Evolutionary conservation across 163 green algal species (phyloP), one percentile per base, ranked within the genome.

Genomic region (Prototheca wickerhamii): DNA sequence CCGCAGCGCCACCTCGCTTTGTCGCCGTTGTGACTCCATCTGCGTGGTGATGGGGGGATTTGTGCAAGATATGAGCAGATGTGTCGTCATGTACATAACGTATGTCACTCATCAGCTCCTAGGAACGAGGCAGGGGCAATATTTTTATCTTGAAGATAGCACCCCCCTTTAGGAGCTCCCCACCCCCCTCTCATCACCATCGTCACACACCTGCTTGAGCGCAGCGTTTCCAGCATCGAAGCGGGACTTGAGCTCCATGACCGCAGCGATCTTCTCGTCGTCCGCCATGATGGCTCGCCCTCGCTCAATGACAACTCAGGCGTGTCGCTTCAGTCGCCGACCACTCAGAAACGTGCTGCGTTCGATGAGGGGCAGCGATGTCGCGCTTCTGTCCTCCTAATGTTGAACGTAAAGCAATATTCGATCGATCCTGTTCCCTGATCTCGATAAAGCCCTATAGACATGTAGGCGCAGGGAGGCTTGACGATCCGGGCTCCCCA

Each of bases 11-110:
- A 64, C 43, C 55, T 75, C 67, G 28, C 57, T 53, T 8, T 55
- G 37, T 3, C 72, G 70, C 54, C 58, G 52, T 53, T 75, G 67
- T 31, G 46, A 60, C 43, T 79, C 72, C 15, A 72, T 23, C 72
- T 79, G 63, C 66, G 43, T 1, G 44, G 3, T n/a, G n/a, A n/a
- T n/a, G n/a, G 20, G 30, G 64, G n/a, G 20, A 2, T 5, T 28
- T 33, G 50, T 1, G 35, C 21, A 53, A 29, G 42, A 37, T 28
- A 37, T n/a, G 3, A 25, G 33, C 8, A 4, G 4, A 29, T 25
- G 18, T 3, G 3, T 23, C 31, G 21, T n/a, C 60, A 29, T 31
- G 20, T 21, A 3, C 3, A 52, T 2, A n/a, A 37, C 2, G 3
- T n/a, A n/a, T n/a, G n/a, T n/a, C n/a, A n/a, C n/a, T n/a, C n/a